A percentile compares a stretch with the other conserved stretches of the same genome.
Conservation (phyloP, 177 flowering plant species). For the Telopea speciosissima region DNA sequence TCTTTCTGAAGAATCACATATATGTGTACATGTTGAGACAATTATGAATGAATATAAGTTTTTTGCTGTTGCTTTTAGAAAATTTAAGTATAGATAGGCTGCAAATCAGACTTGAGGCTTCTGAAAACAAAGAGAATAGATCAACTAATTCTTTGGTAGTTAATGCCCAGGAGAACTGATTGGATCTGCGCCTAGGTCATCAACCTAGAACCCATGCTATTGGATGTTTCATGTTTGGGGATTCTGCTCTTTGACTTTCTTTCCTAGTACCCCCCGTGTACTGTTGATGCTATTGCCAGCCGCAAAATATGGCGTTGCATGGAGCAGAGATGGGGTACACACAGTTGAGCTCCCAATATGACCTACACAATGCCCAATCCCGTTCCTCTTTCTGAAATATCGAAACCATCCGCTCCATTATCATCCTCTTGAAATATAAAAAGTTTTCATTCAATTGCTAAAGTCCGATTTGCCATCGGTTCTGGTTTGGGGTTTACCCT, state of each 20-base stretch:
- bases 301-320: not conserved
- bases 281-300: not conserved
- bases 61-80: not conserved
- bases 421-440: no score
- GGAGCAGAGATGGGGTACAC: not conserved
- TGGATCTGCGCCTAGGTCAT: not conserved
- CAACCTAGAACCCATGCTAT: not conserved
- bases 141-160: not conserved
- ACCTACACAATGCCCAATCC: not conserved
- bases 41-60: no score
- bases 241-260: no score
- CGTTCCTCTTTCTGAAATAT: no score
- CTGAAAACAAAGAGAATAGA: not conserved
- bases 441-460: no score
- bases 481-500: no score
- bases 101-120: not conserved
- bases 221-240: not conserved
- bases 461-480: no score
- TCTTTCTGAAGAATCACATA: no score
- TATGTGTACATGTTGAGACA: no score
- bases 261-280: not conserved
- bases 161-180: not conserved
- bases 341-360: not conserved
- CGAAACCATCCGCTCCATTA: no score
- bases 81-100: not conserved